Conservation (phyloP, 1,139 yeast species). For the Hyphopichia buzzinii region DNA sequence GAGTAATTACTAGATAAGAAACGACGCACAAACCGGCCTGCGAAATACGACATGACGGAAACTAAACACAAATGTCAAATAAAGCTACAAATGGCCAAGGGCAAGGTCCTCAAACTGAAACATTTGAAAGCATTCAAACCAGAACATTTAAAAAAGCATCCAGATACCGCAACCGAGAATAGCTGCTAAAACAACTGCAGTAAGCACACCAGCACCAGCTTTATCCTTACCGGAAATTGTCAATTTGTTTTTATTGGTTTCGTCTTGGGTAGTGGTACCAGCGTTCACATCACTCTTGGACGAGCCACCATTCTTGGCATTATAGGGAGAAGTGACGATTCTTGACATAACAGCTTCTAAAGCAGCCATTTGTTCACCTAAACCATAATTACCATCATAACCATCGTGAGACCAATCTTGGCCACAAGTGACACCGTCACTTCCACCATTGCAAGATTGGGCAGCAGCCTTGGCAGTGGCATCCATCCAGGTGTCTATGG, state of each 20-base stretch:
- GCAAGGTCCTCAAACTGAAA: too few species aligned
- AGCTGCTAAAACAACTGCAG: slow-evolving; percentile 39
- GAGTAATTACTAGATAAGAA: too few species aligned
- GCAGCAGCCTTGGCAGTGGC: slow-evolving; percentile 68
- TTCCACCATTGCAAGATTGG: slow-evolving; percentile 67
- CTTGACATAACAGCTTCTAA: slow-evolving; percentile 57
- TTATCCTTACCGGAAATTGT: slow-evolving; percentile 35
- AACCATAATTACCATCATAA: slow-evolving; percentile 68
- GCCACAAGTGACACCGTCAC: slow-evolving; percentile 78
- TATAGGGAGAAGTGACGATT: slow-evolving; percentile 28
- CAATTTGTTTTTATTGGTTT: slow-evolving; percentile 29
- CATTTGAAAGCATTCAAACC: too few species aligned
- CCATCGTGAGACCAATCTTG: slow-evolving; percentile 54
- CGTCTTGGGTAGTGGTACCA: slow-evolving; percentile 33
- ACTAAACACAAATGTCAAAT: too few species aligned
- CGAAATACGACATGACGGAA: too few species aligned
- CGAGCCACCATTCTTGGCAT: slow-evolving; percentile 47
- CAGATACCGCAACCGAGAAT: slow-evolving; percentile 42
- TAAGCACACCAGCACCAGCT: slow-evolving; percentile 50
- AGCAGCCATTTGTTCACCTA: slow-evolving; percentile 80
- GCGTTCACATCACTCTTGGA: slow-evolving; percentile 46
- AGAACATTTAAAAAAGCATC: slow-evolving; percentile 47
- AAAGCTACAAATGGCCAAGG: too few species aligned
- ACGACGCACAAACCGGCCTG: too few species aligned
- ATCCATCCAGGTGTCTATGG: slow-evolving; percentile 43